Percentiles rank a stretch among this genome's conserved stretches.
Conservation (phyloP, 257 asterid genomes). For the Plantago major region DNA sequence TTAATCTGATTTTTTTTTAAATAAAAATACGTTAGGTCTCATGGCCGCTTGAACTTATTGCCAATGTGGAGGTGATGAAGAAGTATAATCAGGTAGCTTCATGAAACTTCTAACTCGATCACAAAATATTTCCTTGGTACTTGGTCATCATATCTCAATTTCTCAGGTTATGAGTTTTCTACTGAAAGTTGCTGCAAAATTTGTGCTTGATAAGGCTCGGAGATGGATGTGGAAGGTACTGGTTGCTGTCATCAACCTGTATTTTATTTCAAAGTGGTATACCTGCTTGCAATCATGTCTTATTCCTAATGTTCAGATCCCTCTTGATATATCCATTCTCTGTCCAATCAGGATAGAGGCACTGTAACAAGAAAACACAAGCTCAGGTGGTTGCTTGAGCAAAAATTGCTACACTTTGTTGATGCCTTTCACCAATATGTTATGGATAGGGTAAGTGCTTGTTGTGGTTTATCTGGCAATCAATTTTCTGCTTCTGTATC, state of each 20-base stretch:
- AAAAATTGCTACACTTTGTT: conserved; percentile 90
- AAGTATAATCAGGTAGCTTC: conserved; percentile 88
- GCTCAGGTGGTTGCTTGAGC: conserved; percentile 91
- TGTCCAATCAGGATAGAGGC: conserved; percentile 62
- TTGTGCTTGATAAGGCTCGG: conserved; percentile 87
- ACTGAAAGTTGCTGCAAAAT: conserved; percentile 89
- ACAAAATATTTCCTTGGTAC: conserved; percentile 2
- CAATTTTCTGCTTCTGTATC: too few species aligned
- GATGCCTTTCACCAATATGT: conserved; percentile 98
- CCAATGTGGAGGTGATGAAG: conserved; percentile 79
- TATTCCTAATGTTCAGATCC: conserved; percentile 4
- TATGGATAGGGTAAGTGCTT: conserved; percentile 78
- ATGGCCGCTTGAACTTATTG: conserved; percentile 98
- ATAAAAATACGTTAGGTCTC: conserved; percentile 51
- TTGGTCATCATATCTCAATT: conserved; percentile 23
- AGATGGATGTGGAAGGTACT: conserved; percentile 98
- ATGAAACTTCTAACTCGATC: conserved; percentile 13
- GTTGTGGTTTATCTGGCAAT: too few species aligned
- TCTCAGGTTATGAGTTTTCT: conserved; percentile 87
- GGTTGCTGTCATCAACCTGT: background rate
- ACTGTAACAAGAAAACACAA: conserved; percentile 52
- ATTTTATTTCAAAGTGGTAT: conserved; percentile 12
- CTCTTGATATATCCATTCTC: conserved; percentile 15
- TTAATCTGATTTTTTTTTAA: conserved; percentile 16
- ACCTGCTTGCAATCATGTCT: conserved; percentile 9